These are phyloP conservation scores for Spathaspora boniae DNA, from an alignment of 805 yeast genomes.

Conservation along the genomic window DNA sequence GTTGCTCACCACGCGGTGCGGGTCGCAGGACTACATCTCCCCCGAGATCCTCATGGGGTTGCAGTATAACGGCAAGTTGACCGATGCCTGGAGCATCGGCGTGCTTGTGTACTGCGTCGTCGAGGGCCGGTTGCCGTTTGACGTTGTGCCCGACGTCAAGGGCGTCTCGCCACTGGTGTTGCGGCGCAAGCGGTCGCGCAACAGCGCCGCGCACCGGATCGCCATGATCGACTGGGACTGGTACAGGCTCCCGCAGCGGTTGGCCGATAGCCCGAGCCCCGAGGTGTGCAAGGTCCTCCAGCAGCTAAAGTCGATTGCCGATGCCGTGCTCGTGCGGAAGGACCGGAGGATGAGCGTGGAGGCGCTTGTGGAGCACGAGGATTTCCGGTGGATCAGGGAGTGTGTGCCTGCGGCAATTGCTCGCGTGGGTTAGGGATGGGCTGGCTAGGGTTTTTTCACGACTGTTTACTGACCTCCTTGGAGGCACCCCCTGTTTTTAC, in stretches of 20 bases:
- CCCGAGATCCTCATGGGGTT: constrained; percentile 91
- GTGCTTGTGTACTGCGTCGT: constrained; percentile 81
- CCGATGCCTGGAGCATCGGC: constrained; percentile 95
- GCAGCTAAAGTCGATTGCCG: constrained; percentile 27
- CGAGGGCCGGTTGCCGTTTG: constrained; percentile 90
- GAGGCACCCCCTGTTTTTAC: too few relatives aligned
- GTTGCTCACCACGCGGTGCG: constrained; percentile 81
- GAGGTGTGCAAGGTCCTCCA: constrained; percentile 17
- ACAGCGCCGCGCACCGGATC: constrained; percentile 79
- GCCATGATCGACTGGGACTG: constrained; percentile 93
- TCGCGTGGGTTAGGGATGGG: constrained; percentile 1
- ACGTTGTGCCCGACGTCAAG: constrained; percentile 39
- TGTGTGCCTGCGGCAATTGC: constrained; percentile 14
- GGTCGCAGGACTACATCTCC: constrained; percentile 93
- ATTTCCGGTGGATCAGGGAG: constrained; percentile 24
- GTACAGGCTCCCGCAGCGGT: constrained; percentile 41
- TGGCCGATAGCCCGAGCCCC: constrained; percentile 10
- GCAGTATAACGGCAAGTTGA: constrained; percentile 85
- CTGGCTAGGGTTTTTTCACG: too few relatives aligned
- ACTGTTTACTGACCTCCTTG: too few relatives aligned
- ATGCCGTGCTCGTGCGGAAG: constrained; percentile 34
- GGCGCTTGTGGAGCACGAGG: constrained; percentile 14
- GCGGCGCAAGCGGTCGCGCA: constrained; percentile 35
- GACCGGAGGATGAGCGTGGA: constrained; percentile 26
- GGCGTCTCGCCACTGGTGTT: constrained; percentile 39